Percentiles rank a stretch among this genome's conserved stretches.
Evolutionary conservation across 306 rosid species (phyloP).

Genomic region (Malus domestica): ASM211411v1 NC_041795.1:31210001-31210500

Average conservation of each 20-base stretch:
- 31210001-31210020: conserved; percentile 1
- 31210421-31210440: not conserved
- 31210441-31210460: not conserved
- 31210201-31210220: not conserved
- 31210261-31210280: not conserved
- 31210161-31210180: not conserved
- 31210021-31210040: not conserved
- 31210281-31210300: not conserved
- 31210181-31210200: not conserved
- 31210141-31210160: not conserved
- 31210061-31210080: not conserved
- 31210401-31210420: not conserved
- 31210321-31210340: too few species aligned
- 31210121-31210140: not conserved
- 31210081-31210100: not conserved
- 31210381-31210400: not conserved
- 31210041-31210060: not conserved
- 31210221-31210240: not conserved
- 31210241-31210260: not conserved
- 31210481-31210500: too few species aligned
- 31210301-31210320: too few species aligned
- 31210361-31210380: too few species aligned
- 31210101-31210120: not conserved
- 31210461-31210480: too few species aligned
- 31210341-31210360: too few species aligned